Evolutionary conservation across 2,329 filamentous ascomycete genomes (phyloP), one percentile per base, ranked within the genome.

Genomic region (Magnaporthales sp.): DNA sequence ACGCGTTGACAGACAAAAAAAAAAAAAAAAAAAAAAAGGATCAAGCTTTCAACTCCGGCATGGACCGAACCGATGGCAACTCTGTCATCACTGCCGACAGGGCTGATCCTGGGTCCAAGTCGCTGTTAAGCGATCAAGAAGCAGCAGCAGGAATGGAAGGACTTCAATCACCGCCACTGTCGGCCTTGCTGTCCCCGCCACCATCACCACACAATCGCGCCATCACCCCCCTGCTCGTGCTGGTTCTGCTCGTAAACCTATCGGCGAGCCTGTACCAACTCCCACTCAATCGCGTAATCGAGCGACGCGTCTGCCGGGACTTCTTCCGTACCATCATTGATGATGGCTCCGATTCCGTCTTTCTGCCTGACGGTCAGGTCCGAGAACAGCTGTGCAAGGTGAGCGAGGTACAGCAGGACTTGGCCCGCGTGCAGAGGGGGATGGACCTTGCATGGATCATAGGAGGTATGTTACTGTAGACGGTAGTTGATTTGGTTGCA

Each of bases 381-480:
- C 77, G 80, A 1, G 85, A 87, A 72, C 74, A 77, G 67, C 71
- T 84, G 3, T 87, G 85, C 73, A 87, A 87, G 71, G 72, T 83
- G 10, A 79, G 85, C 67, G 72, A 72, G 13, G 77, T 87, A 5
- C 84, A 86, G 71, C 75, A 80, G 66, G 74, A 75, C 19, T 74
- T 87, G 9, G 85, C 84, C 2, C 80, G 80, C 76, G 76, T 86
- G 4, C 81, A 84, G 67, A 84, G 84, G 0, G 73, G 72, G 4
- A 80, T 82, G 77, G 81, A 84, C 65, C 81, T 80, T 1, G 70
- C 77, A 0, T 83, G 81, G 81, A 79, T 83, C n/a, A 77, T 79
- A 6, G 81, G 81, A 63, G 80, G 80, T 80, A 67, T 71, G 75
- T 69, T 63, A 19, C 54, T 29, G n/a, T 13, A n/a, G 56, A 27